Conservation (phyloP, 2,329 filamentous ascomycete species). For the Stagonosporopsis cucurbitacearum region DNA sequence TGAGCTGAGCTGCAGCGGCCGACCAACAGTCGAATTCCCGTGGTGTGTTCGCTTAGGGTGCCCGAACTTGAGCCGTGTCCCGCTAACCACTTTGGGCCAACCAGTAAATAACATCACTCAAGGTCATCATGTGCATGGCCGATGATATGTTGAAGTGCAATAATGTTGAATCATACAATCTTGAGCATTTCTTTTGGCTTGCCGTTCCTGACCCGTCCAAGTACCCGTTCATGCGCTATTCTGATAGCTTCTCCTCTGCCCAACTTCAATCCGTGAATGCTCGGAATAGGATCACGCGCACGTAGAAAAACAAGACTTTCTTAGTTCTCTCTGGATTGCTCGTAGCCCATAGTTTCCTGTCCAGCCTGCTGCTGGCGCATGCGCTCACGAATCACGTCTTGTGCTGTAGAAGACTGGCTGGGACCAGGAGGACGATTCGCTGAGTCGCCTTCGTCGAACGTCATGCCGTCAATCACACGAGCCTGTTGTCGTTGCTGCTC, state of each 20-base stretch:
- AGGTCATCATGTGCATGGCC: background rate
- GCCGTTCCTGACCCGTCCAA: background rate
- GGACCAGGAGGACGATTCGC: conserved; percentile 44
- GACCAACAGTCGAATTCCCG: background rate
- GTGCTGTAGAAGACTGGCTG: conserved; percentile 62
- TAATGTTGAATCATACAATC: conserved; percentile 5
- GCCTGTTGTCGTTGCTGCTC: conserved; percentile 45
- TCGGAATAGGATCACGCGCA: background rate
- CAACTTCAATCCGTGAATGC: background rate
- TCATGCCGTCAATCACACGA: conserved; percentile 55
- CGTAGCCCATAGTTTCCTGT: conserved; percentile 33
- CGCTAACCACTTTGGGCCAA: background rate
- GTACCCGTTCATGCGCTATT: background rate
- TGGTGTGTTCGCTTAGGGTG: background rate
- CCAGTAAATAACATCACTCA: background rate
- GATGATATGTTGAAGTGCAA: background rate
- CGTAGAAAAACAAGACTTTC: background rate
- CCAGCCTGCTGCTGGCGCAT: conserved; percentile 39
- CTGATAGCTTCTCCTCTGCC: background rate
- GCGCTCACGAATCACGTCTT: conserved; percentile 67
- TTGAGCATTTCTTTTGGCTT: background rate
- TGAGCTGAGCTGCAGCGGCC: background rate
- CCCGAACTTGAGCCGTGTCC: background rate
- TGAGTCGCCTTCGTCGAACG: conserved; percentile 48
- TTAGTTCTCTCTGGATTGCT: conserved; percentile 9